Base-by-base conservation (phyloP, 2,329 filamentous ascomycete species). In the Pseudogymnoascus sp. region DNA sequence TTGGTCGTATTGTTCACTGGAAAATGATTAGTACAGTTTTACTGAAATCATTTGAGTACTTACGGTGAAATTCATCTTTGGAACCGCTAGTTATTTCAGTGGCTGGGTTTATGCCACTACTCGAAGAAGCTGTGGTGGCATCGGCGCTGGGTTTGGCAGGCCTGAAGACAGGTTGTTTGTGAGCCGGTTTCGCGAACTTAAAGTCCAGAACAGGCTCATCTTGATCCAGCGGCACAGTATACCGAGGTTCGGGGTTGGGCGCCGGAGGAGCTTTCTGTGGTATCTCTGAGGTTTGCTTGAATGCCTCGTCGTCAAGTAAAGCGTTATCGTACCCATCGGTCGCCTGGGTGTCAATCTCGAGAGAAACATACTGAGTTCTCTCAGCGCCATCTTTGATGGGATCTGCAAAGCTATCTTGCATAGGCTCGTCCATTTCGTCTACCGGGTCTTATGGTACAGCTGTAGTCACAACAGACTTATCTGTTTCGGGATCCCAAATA, bases 291-390 rank as follows among this genome's bases (percentile, higher is more conserved):
- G 19, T 33, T 55, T 55, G 10, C 49, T 21, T 55, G 29, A 14
- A 33, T 35, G 1, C 6, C 4, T 12, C 11, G 6, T 19, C 6
- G n/a, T 19, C 29, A 21, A 21, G 8, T 19, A 19, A 12, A 21
- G 58, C 35, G 12, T 60, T 12, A 10, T 60, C 60, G 60, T 45
- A 49, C 16, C 60, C 41, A 19, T 62, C 61, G 19, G 43, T 65
- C 16, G 60, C 65, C 62, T 69, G 68, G 11, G 64, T 66, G 19
- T 69, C 68, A 37, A 59, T 35, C 60, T 71, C 69, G 5, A 71
- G 37, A 12, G 8, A 16, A 21, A 41, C 59, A 41, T 59, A 68
- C 59, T 72, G 69, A 19, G 67, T 66, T 8, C 71, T 68, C 26
- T 52, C 65, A 14, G 68, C 35, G 2, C 64, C 49, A 19, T 55